Conservation (phyloP, 129 eudicot species). For the Ambrosia trifida region DNA sequence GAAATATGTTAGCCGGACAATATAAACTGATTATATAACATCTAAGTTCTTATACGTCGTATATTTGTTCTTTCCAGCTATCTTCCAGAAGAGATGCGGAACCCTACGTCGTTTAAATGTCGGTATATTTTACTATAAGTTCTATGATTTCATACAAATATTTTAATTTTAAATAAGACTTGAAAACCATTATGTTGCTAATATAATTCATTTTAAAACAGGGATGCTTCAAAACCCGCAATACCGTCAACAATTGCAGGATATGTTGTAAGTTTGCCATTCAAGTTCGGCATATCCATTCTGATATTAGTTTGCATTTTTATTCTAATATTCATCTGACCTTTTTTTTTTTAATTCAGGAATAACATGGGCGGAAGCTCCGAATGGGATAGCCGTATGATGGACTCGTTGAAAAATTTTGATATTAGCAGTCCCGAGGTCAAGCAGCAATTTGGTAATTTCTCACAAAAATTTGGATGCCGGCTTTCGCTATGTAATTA, state of each 20-base stretch:
- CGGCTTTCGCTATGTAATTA: no score
- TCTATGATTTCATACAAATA: constrained; percentile 1
- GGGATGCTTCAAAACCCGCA: constrained; percentile 98
- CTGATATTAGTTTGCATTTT: neutral
- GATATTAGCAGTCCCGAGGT: constrained; percentile 89
- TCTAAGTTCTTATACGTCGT: neutral
- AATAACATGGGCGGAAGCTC: constrained; percentile 87
- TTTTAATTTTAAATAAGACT: neutral
- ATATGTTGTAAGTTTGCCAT: constrained; percentile 75
- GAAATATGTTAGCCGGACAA: neutral
- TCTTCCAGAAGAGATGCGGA: constrained; percentile 99
- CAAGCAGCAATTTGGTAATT: constrained; percentile 94
- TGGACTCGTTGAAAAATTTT: constrained; percentile 74
- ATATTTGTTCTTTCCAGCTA: constrained; percentile 51
- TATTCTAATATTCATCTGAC: neutral
- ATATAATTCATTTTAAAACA: constrained; percentile 33
- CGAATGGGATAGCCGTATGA: constrained; percentile 85
- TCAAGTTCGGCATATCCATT: neutral
- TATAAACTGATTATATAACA: neutral
- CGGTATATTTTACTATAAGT: constrained; percentile 25
- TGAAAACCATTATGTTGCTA: neutral
- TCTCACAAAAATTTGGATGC: neutral
- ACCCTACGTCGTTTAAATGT: constrained; percentile 95
- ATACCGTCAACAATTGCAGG: constrained; percentile 92
- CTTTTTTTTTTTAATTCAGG: constrained; percentile 34